Conservation (phyloP, 1,284 basidiomycete genomes). For the Naganishia liquefaciens region DNA sequence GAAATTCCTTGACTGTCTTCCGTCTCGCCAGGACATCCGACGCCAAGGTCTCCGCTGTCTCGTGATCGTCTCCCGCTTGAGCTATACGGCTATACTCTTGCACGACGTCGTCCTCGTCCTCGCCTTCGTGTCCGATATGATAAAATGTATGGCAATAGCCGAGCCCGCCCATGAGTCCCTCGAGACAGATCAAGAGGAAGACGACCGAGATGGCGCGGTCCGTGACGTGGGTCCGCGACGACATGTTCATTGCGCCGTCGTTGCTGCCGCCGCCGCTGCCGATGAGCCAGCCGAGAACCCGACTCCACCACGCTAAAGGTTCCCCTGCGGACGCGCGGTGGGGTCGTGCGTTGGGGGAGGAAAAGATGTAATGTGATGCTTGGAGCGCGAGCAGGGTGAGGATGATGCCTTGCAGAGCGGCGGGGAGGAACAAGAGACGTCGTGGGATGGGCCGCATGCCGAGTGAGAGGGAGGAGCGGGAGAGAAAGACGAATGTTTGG, state of each 20-base stretch:
- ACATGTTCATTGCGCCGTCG: neutral
- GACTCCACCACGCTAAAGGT: slow-evolving; percentile 29
- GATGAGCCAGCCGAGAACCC: neutral
- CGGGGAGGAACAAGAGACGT: slow-evolving; percentile 62
- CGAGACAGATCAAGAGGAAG: slow-evolving; percentile 75
- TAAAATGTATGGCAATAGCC: slow-evolving; percentile 92
- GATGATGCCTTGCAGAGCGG: slow-evolving; percentile 60
- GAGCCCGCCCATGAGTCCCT: slow-evolving; percentile 85
- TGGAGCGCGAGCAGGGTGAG: slow-evolving; percentile 62
- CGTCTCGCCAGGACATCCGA: slow-evolving; percentile 37
- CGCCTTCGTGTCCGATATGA: slow-evolving; percentile 71
- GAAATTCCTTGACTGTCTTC: slow-evolving; percentile 72
- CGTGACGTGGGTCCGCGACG: neutral
- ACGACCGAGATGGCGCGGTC: slow-evolving; percentile 65
- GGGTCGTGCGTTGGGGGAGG: slow-evolving; percentile 44
- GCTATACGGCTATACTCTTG: slow-evolving; percentile 5
- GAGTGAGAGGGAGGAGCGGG: slow-evolving; percentile 86
- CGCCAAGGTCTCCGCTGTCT: slow-evolving; percentile 52
- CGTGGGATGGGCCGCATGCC: slow-evolving; percentile 79
- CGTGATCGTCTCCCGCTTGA: slow-evolving; percentile 33
- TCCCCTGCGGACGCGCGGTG: slow-evolving; percentile 31
- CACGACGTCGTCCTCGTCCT: slow-evolving; percentile 13
- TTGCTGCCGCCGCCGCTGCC: neutral
- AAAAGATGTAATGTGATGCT: slow-evolving; percentile 47
- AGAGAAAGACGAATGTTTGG: slow-evolving; percentile 92